Evolutionary conservation across 1,139 yeast species (phyloP), one percentile per base, ranked within the genome.

Genomic region (Kluyveromyces sp.): DNA sequence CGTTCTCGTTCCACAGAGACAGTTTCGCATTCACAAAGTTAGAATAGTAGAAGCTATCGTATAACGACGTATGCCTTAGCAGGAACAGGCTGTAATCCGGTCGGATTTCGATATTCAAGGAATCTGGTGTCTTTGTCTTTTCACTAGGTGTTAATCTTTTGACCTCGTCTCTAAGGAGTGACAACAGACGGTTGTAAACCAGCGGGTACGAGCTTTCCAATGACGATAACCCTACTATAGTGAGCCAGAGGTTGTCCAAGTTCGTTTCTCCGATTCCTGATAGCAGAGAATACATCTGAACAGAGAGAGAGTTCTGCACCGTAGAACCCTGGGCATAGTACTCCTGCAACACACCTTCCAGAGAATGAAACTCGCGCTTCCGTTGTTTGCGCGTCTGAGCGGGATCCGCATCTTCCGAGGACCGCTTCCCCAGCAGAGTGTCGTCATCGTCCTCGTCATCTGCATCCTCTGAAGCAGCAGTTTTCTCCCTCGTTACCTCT

Each of bases 11-110:
- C 92, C 96, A 94, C 36, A 92, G 67, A 47, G 81, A 80, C 47
- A 92, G 69, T 60, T 88, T 86, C 18, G 97, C 83, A 55, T 89
- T 87, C 35, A 92, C 88, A 58, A 83, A 92, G 49, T 88, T 82
- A 20, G 96, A 87, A 61, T 88, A 94, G 58, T 79, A 77, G 67
- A 94, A 88, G 46, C 96, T 75, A 53, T 92, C 95, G 64, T 92
- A 92, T 18, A 94, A 67, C 3, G 95, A 84, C 86, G 97, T 89
- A 63, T 92, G 96, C 40, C 97, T 80, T 44, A 92, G 70, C 39
- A 94, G 68, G 61, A 89, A 94, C 39, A 94, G 68, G 47, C 88
- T 82, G 63, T 86, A 92, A 61, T 94, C 98, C 33, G 82, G 76
- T 56, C 86, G 96, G 13, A 87, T 70, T 26, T 75, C 72, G 19